Conservation (phyloP, 177 flowering plant species). For the Vitis hybrid region DNA sequence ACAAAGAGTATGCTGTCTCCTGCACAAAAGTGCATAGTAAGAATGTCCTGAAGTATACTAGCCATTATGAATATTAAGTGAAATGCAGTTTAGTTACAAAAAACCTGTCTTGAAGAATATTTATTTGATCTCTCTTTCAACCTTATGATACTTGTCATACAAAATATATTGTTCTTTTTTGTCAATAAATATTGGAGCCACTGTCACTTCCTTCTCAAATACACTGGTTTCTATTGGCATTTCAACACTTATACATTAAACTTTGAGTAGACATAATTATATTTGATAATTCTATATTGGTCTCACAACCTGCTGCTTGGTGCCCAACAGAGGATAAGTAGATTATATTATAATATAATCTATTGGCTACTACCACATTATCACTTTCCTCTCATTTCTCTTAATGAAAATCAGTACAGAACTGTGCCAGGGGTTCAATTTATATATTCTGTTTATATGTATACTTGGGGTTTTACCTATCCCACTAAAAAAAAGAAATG, state of each 20-base stretch:
- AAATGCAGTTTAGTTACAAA: not conserved
- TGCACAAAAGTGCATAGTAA: conserved; percentile 37
- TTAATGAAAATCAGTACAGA: no score
- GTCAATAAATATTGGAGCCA: not conserved
- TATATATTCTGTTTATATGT: not conserved
- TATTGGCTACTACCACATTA: no score
- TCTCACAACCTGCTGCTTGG: no score
- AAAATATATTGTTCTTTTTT: not conserved
- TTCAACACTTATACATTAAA: not conserved
- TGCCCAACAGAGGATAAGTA: no score
- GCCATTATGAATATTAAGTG: not conserved
- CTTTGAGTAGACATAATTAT: not conserved
- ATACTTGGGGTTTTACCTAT: not conserved
- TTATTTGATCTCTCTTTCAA: not conserved
- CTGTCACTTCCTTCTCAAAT: not conserved
- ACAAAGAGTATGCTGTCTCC: conserved; percentile 22
- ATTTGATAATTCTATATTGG: not conserved
- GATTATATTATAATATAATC: no score
- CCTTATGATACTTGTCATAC: not conserved
- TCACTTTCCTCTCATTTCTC: no score
- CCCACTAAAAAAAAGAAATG: no score
- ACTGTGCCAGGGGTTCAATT: no score
- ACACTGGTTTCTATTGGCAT: not conserved
- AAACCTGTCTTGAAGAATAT: not conserved
- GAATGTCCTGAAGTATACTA: conserved; percentile 1